A percentile compares a stretch with the other conserved stretches of the same genome.
Evolutionary conservation across 73 alveolate genomes (phyloP).

Genomic region (Blepharisma stoltei): DNA sequence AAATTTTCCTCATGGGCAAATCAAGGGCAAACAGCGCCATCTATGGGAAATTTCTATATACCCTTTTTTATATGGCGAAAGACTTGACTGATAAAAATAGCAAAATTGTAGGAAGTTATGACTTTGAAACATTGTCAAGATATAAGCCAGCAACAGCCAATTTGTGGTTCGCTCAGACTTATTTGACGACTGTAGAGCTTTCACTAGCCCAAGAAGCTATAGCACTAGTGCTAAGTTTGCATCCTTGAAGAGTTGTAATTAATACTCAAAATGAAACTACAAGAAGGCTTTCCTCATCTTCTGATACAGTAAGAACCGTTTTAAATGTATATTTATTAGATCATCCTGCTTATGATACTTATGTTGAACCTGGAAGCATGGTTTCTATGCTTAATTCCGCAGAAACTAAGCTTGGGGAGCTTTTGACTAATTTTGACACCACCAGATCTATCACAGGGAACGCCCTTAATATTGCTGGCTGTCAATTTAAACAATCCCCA

Average conservation of each 20-base stretch:
- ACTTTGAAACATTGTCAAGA: constrained; percentile 35
- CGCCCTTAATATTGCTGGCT: constrained; percentile 19
- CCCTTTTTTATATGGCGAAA: constrained; percentile 42
- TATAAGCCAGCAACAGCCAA: constrained; percentile 35
- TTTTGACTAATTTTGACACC: constrained; percentile 36
- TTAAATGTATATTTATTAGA: constrained; percentile 33
- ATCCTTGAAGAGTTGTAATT: constrained; percentile 28
- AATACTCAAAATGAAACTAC: constrained; percentile 24
- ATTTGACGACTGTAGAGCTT: constrained; percentile 41
- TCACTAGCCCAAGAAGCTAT: background rate
- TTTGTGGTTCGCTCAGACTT: constrained; percentile 36
- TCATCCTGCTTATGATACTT: constrained; percentile 38
- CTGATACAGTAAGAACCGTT: constrained; percentile 32
- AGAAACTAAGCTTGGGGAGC: background rate
- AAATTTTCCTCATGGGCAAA: too few species aligned
- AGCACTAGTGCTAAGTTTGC: constrained; percentile 42
- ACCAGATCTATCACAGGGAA: constrained; percentile 11
- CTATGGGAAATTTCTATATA: too few species aligned
- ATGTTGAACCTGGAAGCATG: constrained; percentile 37
- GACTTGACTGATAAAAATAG: constrained; percentile 34
- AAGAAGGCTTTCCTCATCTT: constrained; percentile 15
- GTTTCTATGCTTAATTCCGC: constrained; percentile 3
- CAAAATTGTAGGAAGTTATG: constrained; percentile 5
- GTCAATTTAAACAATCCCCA: constrained; percentile 32
- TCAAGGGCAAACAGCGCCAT: too few species aligned